Percentiles rank a stretch among this genome's conserved stretches.
These are phyloP conservation scores for Nitzschia palea DNA, from an alignment of 108 stramenopile species.

Conservation along the genomic window DNA sequence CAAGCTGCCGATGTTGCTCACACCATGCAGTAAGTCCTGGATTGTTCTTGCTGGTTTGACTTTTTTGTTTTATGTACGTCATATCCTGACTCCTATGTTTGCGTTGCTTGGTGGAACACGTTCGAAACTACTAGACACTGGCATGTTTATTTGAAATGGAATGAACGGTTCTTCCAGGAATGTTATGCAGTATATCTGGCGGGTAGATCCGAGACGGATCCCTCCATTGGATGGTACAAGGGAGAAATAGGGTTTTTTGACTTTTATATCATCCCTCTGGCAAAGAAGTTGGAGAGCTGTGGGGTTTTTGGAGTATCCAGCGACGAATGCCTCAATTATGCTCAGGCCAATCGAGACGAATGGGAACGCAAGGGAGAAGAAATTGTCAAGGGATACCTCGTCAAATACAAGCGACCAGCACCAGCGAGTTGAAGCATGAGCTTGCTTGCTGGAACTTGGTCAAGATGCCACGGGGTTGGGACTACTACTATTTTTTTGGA, in stretches of 20 bases:
- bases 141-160: constrained; percentile 9
- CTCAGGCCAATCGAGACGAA: neutral
- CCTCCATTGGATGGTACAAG: constrained; percentile 13
- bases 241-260: constrained; percentile 33
- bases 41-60: too few species aligned
- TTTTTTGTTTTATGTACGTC: too few species aligned
- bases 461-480: too few species aligned
- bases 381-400: constrained; percentile 6
- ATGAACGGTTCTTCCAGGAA: constrained; percentile 4
- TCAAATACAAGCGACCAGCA: too few species aligned
- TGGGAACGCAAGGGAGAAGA: constrained; percentile 1
- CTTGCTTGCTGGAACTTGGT: too few species aligned
- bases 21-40: constrained; percentile 4
- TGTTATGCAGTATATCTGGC: constrained; percentile 1
- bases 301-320: constrained; percentile 38
- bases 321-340: constrained; percentile 3
- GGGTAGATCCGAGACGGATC: constrained; percentile 7
- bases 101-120: too few species aligned
- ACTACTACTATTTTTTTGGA: too few species aligned
- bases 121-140: too few species aligned
- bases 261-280: constrained; percentile 49
- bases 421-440: too few species aligned
- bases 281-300: constrained; percentile 44
- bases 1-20: constrained; percentile 2
- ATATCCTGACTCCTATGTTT: too few species aligned